These are phyloP conservation scores for Sporothrix globosa DNA, from an alignment of 2,329 filamentous ascomycete genomes.

Conservation along the genomic window DNA sequence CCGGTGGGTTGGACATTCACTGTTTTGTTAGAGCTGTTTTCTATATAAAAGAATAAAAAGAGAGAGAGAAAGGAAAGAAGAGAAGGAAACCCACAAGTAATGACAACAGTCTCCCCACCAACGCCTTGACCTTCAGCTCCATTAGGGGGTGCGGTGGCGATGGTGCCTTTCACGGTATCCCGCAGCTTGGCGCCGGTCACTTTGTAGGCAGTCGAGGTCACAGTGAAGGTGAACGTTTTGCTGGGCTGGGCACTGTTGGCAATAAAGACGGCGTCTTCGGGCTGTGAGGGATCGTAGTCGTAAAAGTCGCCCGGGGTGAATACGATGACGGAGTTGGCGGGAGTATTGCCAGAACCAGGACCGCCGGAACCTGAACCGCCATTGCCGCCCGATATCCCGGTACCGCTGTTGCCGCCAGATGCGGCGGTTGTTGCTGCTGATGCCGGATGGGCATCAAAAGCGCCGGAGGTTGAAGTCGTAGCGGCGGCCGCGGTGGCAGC, in stretches of 20 bases:
- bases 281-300: neutral
- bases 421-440: neutral
- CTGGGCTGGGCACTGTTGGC: too few relatives aligned
- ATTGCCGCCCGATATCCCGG: neutral
- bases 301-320: neutral
- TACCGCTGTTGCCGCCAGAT: neutral
- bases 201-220: neutral
- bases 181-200: neutral
- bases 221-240: slow-evolving; percentile 17
- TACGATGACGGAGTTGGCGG: neutral
- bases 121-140: neutral
- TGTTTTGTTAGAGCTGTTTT: slow-evolving; percentile 2
- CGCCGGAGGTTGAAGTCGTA: neutral
- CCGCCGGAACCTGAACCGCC: neutral
- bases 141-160: neutral
- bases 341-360: neutral
- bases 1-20: neutral
- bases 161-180: neutral
- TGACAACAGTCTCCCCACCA: neutral
- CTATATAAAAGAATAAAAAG: neutral
- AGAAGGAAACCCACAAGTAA: neutral
- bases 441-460: neutral
- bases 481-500: neutral
- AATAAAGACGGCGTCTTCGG: neutral
- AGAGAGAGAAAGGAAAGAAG: neutral